phyloP scores from a whole-genome alignment of 2,329 filamentous ascomycete genomes.

The Colletotrichum sp. region DNA sequence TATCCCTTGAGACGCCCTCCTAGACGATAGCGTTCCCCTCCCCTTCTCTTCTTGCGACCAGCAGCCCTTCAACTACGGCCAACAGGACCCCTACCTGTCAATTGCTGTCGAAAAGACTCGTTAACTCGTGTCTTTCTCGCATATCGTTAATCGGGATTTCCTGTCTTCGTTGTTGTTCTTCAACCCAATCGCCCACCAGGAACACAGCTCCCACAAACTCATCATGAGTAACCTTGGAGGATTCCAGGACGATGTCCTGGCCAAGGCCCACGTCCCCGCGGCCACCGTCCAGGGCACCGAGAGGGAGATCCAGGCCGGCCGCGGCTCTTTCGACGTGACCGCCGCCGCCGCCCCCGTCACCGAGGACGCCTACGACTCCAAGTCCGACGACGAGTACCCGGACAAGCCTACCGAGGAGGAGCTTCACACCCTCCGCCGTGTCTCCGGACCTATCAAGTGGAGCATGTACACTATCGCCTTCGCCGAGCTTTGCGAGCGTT shows the following conservation, averaged over 20 bases:
- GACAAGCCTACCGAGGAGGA: constrained; percentile 66
- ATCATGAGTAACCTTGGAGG: constrained; percentile 23
- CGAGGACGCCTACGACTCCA: constrained; percentile 25
- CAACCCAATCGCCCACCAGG: background rate
- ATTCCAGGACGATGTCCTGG: constrained; percentile 23
- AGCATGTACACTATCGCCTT: constrained; percentile 73
- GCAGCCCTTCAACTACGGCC: constrained; percentile 14
- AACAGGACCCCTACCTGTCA: background rate
- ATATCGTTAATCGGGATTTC: background rate
- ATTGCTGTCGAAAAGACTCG: constrained; percentile 19
- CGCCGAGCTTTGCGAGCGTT: constrained; percentile 77
- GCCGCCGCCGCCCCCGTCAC: constrained; percentile 23
- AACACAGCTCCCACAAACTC: background rate
- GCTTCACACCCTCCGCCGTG: constrained; percentile 62
- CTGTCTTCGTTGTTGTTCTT: background rate
- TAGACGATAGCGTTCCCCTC: background rate
- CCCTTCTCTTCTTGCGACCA: background rate
- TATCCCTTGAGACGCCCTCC: background rate
- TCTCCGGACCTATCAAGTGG: constrained; percentile 69
- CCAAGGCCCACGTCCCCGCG: constrained; percentile 24
- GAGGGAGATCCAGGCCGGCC: constrained; percentile 23
- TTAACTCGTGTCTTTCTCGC: constrained; percentile 18
- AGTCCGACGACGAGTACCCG: constrained; percentile 33
- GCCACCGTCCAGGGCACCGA: constrained; percentile 23
- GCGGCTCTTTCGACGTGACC: constrained; percentile 25